These are phyloP conservation scores for Hymenoscyphus linearis DNA, from an alignment of 2,329 filamentous ascomycete species.

Conservation along the genomic window DNA sequence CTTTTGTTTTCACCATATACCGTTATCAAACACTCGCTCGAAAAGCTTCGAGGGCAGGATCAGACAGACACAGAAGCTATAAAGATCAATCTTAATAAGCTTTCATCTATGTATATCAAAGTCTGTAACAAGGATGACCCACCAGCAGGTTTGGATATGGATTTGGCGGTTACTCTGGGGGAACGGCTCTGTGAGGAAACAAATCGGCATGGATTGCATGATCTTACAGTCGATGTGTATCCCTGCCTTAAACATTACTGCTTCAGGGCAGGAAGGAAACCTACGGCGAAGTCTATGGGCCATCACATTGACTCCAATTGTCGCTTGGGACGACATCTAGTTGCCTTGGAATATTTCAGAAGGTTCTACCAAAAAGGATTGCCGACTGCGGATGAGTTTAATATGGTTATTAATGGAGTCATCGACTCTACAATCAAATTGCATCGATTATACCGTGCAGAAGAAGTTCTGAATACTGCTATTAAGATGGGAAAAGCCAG, in stretches of 20 bases:
- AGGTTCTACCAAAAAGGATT: conserved; percentile 15
- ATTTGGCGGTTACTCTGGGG: conserved; percentile 13
- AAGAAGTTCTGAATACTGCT: conserved; percentile 21
- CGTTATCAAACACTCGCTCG: conserved; percentile 17
- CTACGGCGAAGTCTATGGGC: conserved; percentile 2
- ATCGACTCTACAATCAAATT: conserved; percentile 22
- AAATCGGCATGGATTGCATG: conserved; percentile 17
- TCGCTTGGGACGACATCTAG: conserved; percentile 17
- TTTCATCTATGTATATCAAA: conserved; percentile 24
- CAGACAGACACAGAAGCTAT: background rate
- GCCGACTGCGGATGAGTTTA: conserved; percentile 20
- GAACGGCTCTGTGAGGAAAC: conserved; percentile 20
- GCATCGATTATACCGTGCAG: conserved; percentile 16
- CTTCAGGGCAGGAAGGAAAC: background rate
- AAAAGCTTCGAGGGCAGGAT: background rate
- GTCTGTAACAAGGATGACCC: conserved; percentile 19
- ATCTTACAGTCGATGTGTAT: conserved; percentile 21
- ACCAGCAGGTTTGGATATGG: conserved; percentile 2
- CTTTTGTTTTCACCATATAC: conserved; percentile 16
- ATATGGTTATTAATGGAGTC: conserved; percentile 14
- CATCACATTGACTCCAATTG: conserved; percentile 23
- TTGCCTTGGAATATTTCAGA: conserved; percentile 17
- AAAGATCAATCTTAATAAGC: conserved; percentile 19
- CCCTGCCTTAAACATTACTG: background rate
- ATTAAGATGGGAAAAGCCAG: conserved; percentile 19